Evolutionary conservation across 1,139 yeast species (phyloP), one percentile per base, ranked within the genome.

Genomic region (Lizanozyma gosingica): DNA sequence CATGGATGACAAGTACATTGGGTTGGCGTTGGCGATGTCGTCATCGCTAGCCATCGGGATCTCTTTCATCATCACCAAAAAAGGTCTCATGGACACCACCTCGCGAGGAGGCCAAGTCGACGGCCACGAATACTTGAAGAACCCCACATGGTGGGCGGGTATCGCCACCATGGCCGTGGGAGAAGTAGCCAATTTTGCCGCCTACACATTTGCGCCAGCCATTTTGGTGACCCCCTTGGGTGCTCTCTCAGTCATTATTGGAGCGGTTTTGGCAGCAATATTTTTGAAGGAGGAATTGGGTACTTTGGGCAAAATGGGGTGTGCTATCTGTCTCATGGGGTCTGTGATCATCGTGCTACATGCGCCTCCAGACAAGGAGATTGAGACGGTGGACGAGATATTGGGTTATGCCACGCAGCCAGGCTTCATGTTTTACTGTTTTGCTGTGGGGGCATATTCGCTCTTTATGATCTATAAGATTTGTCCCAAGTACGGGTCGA

Each of bases 71-170:
- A 80, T 87, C 58, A 87, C 97, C 35, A 87, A 87, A 59, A 83
- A 83, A 57, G 96, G 96, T 9, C 74, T 88, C 35, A 76, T 80
- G 61, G 83, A 82, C 43, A 83, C 94, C 2, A 73, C 83, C 14
- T 69, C 74, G 43, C 67, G 74, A 37, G 78, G 76, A 44, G 94
- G 94, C 1, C 60, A 71, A 42, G 85, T 82, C 33, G 85, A 83
- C 43, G 84, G 86, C 16, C 79, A 73, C 53, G 80, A 82, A 52
- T 87, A 87, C 57, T 66, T 87, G 45, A 79, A 74, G 48, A 86
- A 85, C 57, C 96, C 97, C 8, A 76, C 86, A 37, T 87, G 97
- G 97, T 85, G 95, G 88, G 87, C 94, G 0, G 97, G 97, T 14
- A 87, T 88, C 76, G 54, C 80, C 33, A 78, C 94, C 41, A 88